These are phyloP conservation scores for Diaporthe velutina DNA, from an alignment of 2,329 filamentous ascomycete species.

Conservation along the genomic window DNA sequence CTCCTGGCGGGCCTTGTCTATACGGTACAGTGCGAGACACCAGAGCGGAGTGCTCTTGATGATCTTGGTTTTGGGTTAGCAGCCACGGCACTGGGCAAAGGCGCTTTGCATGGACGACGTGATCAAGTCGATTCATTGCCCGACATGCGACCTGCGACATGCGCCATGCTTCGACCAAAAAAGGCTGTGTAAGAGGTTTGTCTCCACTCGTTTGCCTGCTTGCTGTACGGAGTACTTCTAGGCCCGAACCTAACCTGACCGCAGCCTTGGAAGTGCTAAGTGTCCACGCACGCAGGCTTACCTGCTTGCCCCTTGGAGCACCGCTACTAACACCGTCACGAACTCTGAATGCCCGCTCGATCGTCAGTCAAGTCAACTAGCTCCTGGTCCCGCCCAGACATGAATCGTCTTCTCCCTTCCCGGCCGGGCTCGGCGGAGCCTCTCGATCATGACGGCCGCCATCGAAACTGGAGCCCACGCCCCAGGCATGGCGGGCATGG, in stretches of 20 bases:
- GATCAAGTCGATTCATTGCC: conserved; percentile 32
- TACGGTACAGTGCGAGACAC: conserved; percentile 16
- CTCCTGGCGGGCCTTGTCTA: not conserved
- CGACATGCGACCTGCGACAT: conserved; percentile 30
- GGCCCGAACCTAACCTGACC: conserved; percentile 19
- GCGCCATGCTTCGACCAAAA: conserved; percentile 28
- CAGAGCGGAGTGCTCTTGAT: conserved; percentile 17
- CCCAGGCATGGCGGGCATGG: not conserved
- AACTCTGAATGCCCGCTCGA: conserved; percentile 20
- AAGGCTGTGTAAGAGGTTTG: conserved; percentile 27
- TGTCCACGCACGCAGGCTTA: conserved; percentile 4
- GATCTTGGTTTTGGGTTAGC: conserved; percentile 30
- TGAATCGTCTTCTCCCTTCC: conserved; percentile 11
- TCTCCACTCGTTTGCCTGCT: conserved; percentile 23
- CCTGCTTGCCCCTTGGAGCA: conserved; percentile 10
- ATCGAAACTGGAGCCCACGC: conserved; percentile 11
- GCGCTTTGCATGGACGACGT: conserved; percentile 23
- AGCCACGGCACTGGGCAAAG: conserved; percentile 25
- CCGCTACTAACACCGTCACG: not conserved
- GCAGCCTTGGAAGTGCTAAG: conserved; percentile 10
- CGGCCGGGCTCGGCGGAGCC: conserved; percentile 21
- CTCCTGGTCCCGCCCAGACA: conserved; percentile 23
- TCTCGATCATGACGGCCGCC: conserved; percentile 13
- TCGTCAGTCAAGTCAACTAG: conserved; percentile 24
- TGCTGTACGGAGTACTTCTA: too few species aligned